Evolutionary conservation across 2,329 filamentous ascomycete species (phyloP), one percentile per base, ranked within the genome.

Genomic region (Stachybotrys elegans): DNA sequence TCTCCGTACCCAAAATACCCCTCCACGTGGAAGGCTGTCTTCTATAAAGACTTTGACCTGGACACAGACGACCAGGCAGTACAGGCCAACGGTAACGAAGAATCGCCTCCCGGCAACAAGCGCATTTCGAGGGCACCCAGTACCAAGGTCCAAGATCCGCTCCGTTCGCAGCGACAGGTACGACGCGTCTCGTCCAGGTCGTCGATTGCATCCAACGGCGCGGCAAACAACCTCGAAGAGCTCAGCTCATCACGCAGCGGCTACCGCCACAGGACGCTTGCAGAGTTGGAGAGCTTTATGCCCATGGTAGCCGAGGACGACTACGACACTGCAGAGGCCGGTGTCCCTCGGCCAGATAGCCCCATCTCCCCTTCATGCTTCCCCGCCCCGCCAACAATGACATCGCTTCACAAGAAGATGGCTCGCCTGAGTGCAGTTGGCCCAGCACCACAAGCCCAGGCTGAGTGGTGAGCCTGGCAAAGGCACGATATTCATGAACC

Each of bases 321-420:
- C 7, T 23, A 29, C 14, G 44, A 45, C 19, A 35, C 50, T 32
- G 50, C 46, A 11, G 58, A 53, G 16, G 47, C 53, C 8, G 55
- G 56, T n/a, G 42, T 69, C 6, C 65, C 68, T 6, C 60, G 68
- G 19, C 68, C 70, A 3, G 69, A 73, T 41, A 68, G 65, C 45
- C 65, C 63, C 22, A 34, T 34, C n/a, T 67, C 65, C 1, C 61
- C 65, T 2, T 57, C 58, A 13, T 47, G 54, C 1, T 60, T 67
- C 31, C 57, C 52, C 9, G 48, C 51, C 6, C 53, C 55, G 14
- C 39, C 35, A 14, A 48, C 45, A 22, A 52, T 55, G 36, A 48
- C 50, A 9, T 56, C 58, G 19, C 49, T 58, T 39, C 58, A 55
- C 51, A 68, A 68, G 55, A 71, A 66, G 52, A 61, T 63, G 40